Base-by-base conservation (phyloP, 1,284 basidiomycete species). In the Cutaneotrichosporon daszewskae region DNA sequence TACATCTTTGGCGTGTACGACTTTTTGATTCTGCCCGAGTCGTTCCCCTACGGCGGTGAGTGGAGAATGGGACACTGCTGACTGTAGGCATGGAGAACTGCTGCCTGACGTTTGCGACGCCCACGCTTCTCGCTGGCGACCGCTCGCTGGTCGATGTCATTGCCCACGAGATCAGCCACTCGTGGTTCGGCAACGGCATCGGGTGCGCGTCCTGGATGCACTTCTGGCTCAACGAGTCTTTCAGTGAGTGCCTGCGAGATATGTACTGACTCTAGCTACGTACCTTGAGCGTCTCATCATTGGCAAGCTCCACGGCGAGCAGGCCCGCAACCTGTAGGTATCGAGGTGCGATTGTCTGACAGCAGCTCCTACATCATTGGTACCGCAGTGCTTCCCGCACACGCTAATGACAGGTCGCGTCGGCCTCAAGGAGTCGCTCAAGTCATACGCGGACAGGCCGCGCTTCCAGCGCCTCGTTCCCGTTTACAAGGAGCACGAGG, bases 1-100 rank as follows among this genome's bases (percentile, higher is more conserved):
- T 98, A 97, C 69, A 75, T 77, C 37, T 97, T 94, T 72, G 85
- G 86, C 2, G 83, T 91, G 3, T 96, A 91, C 62, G 91, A 96
- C 66, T 72, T 92, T 7, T 75, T 97, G 23, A 85, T 97, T n/a
- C 75, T 96, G 8, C 94, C 94, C 0, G 85, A 89, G 13, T 87
- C 86, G 0, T 97, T 96, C 77, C 92, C 92, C 0, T 96, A 86
- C 64, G 86, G 87, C 27, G 87, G 87, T 54, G 85, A 87, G 87
- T 83, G 55, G 14, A 10, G 8, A 7, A 4, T 12, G 26, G 3
- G 20, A 6, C 37, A 11, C 20, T 17, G 16, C 42, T 43, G 22
- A 43, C 33, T 4, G 12, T 44, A 62, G 62, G 62, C 17, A 67
- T 68, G 66, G 66, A 70, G 53, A 69, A 61, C 33, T 78, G 85